These are phyloP conservation scores for Leccinellum luteum DNA, from an alignment of 768 basidiomycete species.

Conservation along the genomic window DNA sequence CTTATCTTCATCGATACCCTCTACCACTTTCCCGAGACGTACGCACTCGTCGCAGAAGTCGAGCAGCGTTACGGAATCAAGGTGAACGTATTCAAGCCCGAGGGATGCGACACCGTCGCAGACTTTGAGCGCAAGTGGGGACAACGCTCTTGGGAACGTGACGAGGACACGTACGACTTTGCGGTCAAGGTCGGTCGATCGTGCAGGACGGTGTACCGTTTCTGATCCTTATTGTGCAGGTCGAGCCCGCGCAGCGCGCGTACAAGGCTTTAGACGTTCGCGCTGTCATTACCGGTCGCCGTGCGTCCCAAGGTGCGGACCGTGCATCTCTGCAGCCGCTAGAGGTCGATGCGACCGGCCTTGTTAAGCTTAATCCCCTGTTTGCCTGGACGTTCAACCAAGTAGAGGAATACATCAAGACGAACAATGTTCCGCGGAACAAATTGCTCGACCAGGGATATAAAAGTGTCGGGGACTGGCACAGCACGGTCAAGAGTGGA, in stretches of 20 bases:
- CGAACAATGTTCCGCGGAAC: constrained; percentile 85
- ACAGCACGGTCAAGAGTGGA: constrained; percentile 77
- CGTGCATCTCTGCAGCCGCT: constrained; percentile 79
- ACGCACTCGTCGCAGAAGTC: constrained; percentile 83
- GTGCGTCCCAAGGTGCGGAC: constrained; percentile 91
- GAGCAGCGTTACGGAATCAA: constrained; percentile 68
- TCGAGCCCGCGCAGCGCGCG: constrained; percentile 88
- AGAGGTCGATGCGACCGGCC: constrained; percentile 85
- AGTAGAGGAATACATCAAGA: constrained; percentile 81
- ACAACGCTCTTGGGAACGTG: constrained; percentile 78
- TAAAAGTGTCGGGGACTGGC: constrained; percentile 96
- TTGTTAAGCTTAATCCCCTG: constrained; percentile 93
- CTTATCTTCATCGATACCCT: constrained; percentile 96
- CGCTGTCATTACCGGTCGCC: constrained; percentile 92
- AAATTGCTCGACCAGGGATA: constrained; percentile 87
- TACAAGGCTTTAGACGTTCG: constrained; percentile 77
- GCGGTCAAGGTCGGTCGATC: constrained; percentile 70
- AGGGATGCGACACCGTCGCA: constrained; percentile 57
- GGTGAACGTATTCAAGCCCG: constrained; percentile 78
- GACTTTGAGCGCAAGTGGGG: constrained; percentile 85
- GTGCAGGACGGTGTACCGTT: not conserved
- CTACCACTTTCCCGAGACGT: constrained; percentile 93
- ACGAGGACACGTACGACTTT: constrained; percentile 89
- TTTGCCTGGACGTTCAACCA: constrained; percentile 82
- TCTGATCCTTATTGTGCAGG: constrained; percentile 45